phyloP scores from a whole-genome alignment of 2,329 filamentous ascomycete genomes.

The Hypoxylon rubiginosum region DNA sequence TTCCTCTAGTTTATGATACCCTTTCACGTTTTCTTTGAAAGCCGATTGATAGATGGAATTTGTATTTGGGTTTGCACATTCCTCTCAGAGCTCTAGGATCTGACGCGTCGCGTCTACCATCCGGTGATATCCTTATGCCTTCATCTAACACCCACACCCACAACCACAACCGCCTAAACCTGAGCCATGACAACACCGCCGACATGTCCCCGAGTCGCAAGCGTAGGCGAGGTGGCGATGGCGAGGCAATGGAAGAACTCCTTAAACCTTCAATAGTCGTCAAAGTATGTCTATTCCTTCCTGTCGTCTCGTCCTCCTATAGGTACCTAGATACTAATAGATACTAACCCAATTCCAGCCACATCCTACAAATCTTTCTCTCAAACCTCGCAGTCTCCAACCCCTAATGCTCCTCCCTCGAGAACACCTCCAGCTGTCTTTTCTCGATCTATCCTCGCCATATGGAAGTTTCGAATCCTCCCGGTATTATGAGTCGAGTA shows the following conservation, averaged over 20 bases:
- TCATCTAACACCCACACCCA: slow-evolving; percentile 50
- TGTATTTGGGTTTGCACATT: slow-evolving; percentile 47
- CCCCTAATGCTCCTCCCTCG: slow-evolving; percentile 74
- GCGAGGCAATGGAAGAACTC: slow-evolving; percentile 64
- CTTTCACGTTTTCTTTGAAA: slow-evolving; percentile 19
- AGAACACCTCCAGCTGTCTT: slow-evolving; percentile 71
- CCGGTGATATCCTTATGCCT: slow-evolving; percentile 57
- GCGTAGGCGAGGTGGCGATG: slow-evolving; percentile 55
- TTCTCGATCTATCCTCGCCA: slow-evolving; percentile 68
- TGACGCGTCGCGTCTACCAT: slow-evolving; percentile 65
- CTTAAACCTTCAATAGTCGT: slow-evolving; percentile 66
- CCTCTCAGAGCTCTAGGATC: slow-evolving; percentile 51
- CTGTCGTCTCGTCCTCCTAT: slow-evolving; percentile 1
- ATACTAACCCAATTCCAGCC: slow-evolving; percentile 57
- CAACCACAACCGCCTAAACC: slow-evolving; percentile 50
- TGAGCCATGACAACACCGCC: slow-evolving; percentile 48
- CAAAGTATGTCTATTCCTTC: slow-evolving; percentile 57
- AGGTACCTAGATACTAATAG: neutral
- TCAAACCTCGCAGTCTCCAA: slow-evolving; percentile 68
- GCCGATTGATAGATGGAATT: slow-evolving; percentile 48
- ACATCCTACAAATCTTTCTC: slow-evolving; percentile 65
- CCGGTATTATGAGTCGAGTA: slow-evolving; percentile 71
- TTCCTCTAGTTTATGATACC: slow-evolving; percentile 9
- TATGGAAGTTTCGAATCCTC: slow-evolving; percentile 65
- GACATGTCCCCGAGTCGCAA: slow-evolving; percentile 50